Evolutionary conservation across 805 yeast species (phyloP).

Genomic region (Komagataella phaffii): DNA sequence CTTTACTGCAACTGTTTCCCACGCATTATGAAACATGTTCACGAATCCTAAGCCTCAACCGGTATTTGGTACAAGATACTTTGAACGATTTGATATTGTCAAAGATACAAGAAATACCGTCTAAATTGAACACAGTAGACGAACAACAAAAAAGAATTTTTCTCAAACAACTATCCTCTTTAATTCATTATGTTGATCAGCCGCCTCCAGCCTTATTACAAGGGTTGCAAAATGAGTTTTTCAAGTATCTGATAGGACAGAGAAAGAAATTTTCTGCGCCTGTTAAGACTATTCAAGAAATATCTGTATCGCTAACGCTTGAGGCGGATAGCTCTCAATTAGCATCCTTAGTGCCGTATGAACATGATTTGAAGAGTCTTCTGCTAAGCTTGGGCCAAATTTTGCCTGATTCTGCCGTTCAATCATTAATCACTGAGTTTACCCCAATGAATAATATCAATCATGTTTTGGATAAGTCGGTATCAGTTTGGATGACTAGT

Average conservation of each 20-base stretch:
- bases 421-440: not conserved
- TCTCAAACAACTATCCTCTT: not conserved
- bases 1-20: slow-evolving; percentile 6
- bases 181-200: not conserved
- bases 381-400: not conserved
- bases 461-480: slow-evolving; percentile 9
- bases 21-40: not conserved
- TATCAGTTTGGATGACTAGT: slow-evolving; percentile 25
- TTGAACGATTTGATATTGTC: not conserved
- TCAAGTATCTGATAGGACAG: not conserved
- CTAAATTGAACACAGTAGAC: not conserved
- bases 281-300: not conserved
- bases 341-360: not conserved
- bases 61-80: not conserved
- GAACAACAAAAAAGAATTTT: not conserved
- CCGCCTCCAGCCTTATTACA: not conserved
- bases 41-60: not conserved
- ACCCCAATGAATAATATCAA: slow-evolving; percentile 3
- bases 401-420: not conserved
- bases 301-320: not conserved
- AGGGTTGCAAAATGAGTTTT: not conserved
- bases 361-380: not conserved
- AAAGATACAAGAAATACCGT: not conserved
- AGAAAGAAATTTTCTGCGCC: not conserved
- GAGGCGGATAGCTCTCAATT: not conserved